phyloP scores from a whole-genome alignment of 2,329 filamentous ascomycete genomes.

The Trichoderma breve region DNA sequence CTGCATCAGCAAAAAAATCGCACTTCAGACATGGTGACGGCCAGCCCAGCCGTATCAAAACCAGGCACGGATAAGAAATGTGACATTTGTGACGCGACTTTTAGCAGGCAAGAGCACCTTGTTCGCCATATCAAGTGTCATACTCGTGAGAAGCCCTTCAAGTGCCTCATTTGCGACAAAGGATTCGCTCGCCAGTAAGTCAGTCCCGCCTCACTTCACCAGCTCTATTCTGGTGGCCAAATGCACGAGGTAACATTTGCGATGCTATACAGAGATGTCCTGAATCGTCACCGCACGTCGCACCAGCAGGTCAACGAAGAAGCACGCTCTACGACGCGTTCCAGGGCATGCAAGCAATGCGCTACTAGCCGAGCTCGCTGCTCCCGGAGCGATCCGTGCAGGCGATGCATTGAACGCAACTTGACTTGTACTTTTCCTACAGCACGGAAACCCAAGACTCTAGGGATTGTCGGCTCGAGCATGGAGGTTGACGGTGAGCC shows the following conservation, averaged over 20 bases:
- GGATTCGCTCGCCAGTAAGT: neutral
- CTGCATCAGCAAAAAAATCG: neutral
- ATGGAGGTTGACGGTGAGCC: neutral
- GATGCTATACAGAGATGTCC: neutral
- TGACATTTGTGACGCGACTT: neutral
- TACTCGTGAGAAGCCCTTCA: neutral
- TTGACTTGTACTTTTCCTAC: neutral
- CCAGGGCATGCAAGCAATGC: neutral
- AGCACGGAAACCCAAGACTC: neutral
- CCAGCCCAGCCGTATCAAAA: neutral
- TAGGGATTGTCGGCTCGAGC: neutral
- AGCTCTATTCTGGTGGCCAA: neutral
- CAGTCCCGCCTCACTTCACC: neutral
- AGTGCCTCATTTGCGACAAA: neutral
- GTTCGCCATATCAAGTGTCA: neutral
- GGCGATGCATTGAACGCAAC: neutral
- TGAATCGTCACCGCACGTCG: neutral
- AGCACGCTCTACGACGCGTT: neutral
- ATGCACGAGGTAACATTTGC: neutral
- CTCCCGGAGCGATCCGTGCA: neutral
- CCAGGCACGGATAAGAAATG: neutral
- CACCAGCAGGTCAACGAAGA: neutral
- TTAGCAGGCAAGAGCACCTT: neutral
- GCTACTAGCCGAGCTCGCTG: neutral
- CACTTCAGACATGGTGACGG: neutral